Evolutionary conservation across 2,329 filamentous ascomycete genomes (phyloP), one percentile per base, ranked within the genome.

Genomic region (Rutstroemia sydowiana): DNA sequence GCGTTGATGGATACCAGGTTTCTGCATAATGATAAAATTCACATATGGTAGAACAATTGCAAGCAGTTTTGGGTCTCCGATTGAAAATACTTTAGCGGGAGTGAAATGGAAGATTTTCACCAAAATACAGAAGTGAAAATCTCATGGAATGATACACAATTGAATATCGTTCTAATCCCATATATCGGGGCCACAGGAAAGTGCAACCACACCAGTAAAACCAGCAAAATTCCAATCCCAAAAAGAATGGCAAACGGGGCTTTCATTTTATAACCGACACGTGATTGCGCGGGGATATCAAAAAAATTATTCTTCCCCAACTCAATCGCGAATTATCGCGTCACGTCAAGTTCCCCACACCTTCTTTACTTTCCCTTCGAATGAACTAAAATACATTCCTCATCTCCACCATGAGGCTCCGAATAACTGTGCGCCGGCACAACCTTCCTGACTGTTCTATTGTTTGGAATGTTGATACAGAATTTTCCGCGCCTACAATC

Each of bases 341-440:
- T 37, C 37, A 21, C 37, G 20, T 41, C 36, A 39, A 39, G 20
- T 31, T 50, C 41, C 48, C 48, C 41, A 45, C 48, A 20, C 41
- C 26, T 39, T 8, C 31, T 45, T 39, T 30, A 40, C 32, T 45
- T 51, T 14, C 13, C 32, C 20, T 14, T 16, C 21, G 32, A 23
- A 20, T 37, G 31, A 45, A 26, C 18, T 20, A 32, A 21, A 44
- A 31, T 18, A 48, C 55, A 47, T 57, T 48, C 34, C 51, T 46
- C 49, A 21, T n/a, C 30, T 20, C 16, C 44, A 56, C 9, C 13
- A 81, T 93, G 76, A 87, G 89, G 63, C 77, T 95, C 55, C 84
- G 85, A 58, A 72, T 95, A 44, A 74, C 80, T 32, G 79, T 95
- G 49, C 80, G 82, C 57, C 84, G 89, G 52, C 81, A 92, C 68